Percentiles rank a stretch among this genome's conserved stretches.
Conservation (phyloP, 164 flowering plant species). For the Stephania cephalantha region DNA sequence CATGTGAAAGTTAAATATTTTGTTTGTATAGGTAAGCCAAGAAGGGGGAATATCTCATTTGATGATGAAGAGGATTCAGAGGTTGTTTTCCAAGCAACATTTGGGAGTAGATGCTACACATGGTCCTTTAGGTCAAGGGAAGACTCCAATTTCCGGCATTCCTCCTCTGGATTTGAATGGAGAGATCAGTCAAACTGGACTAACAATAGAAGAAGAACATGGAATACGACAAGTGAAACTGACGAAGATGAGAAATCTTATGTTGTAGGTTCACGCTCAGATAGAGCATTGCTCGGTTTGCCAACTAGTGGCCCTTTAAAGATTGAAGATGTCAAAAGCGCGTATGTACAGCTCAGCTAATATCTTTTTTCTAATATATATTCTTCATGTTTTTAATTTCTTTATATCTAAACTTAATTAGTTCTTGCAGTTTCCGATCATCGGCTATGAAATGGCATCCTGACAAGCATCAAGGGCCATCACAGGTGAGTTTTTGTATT, state of each 20-base stretch:
- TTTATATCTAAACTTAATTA: background rate
- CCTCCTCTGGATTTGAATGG: constrained; percentile 55
- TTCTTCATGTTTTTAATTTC: background rate
- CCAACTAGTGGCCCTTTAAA: constrained; percentile 71
- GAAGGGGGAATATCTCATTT: constrained; percentile 23
- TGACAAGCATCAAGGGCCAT: constrained; percentile 80
- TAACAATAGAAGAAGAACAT: constrained; percentile 23
- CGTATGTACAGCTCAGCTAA: constrained; percentile 42
- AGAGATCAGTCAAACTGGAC: constrained; percentile 35
- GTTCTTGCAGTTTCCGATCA: constrained; percentile 55
- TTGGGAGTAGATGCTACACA: constrained; percentile 44
- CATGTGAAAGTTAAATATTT: background rate
- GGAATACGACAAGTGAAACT: constrained; percentile 35
- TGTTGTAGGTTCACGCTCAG: constrained; percentile 48
- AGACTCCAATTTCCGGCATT: constrained; percentile 25
- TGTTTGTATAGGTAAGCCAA: constrained; percentile 37
- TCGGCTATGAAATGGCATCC: constrained; percentile 98
- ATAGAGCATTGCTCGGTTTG: constrained; percentile 71
- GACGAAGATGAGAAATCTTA: constrained; percentile 38
- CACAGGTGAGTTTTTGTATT: constrained; percentile 48
- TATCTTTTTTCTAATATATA: background rate
- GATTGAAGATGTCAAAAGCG: constrained; percentile 80
- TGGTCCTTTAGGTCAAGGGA: constrained; percentile 43
- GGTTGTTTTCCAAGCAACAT: constrained; percentile 44
- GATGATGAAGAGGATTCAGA: constrained; percentile 43